phyloP scores from a whole-genome alignment of 768 basidiomycete species.

The Russula brevipes region DNA sequence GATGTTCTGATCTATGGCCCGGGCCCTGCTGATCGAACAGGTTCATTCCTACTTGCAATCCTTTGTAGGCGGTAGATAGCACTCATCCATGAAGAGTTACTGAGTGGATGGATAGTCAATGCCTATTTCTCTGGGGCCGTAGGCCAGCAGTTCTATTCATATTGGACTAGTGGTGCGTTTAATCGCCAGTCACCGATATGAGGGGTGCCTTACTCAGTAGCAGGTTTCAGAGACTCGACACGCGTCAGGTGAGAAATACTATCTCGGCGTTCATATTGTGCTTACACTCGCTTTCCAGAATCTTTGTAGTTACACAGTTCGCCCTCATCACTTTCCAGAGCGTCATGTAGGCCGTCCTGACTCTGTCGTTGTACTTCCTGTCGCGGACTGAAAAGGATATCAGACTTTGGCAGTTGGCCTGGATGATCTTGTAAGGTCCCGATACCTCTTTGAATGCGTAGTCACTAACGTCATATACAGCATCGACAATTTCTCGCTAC shows the following conservation, averaged over 20 bases:
- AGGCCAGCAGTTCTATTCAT: conserved; percentile 5
- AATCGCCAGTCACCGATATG: neutral
- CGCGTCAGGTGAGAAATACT: neutral
- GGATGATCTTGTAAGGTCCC: neutral
- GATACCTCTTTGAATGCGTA: neutral
- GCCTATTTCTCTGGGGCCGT: neutral
- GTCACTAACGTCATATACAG: too few species aligned
- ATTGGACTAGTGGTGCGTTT: conserved; percentile 9
- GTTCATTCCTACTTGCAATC: neutral
- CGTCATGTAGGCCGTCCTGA: neutral
- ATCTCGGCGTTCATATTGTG: neutral
- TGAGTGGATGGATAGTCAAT: neutral
- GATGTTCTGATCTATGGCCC: neutral
- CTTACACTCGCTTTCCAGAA: neutral
- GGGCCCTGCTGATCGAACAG: neutral
- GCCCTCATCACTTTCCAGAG: neutral
- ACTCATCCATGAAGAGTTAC: neutral
- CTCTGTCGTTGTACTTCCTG: neutral
- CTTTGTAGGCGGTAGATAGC: neutral
- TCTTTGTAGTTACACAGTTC: neutral
- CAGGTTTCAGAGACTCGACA: conserved; percentile 3
- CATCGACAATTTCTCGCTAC: too few species aligned
- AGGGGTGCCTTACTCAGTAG: neutral
- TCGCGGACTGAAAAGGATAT: neutral
- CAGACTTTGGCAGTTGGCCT: neutral